Base-by-base conservation (phyloP, 306 rosid species). In the Spatholobus suberectus region DNA sequence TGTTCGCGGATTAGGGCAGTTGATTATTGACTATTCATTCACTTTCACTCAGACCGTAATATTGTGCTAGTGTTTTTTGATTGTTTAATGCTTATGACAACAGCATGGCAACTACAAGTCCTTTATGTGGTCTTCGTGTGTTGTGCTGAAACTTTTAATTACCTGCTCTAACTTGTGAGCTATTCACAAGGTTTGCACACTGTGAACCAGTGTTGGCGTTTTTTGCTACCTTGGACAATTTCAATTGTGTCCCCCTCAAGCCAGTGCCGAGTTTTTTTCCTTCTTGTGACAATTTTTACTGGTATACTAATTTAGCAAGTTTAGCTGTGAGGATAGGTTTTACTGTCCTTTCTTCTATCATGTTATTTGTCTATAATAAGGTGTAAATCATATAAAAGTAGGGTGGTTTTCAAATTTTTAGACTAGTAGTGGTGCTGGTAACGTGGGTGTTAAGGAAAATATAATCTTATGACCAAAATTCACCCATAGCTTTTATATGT, bases 251-350 rank as follows among this genome's bases (percentile, higher is more conserved):
- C 62, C 70, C 62, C 27, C 51, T 72, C 18, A 38, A 62, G 26
- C 34, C 46, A 17, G n/a, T 67, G 49, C 27, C 11, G 17, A 17
- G 72, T 46, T 62, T 46, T 34, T 24, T 46, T 35, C 27, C 55
- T 46, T 73, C 24, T 38, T 35, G 40, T 26, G 44, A n/a, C 26
- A 47, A 3, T 27, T 75, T 55, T 54, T 68, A 68, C 4, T n/a
- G 40, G 70, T 67, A 35, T 35, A 38, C 73, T 67, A 10, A 20
- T 38, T 40, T 67, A 38, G 46, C 49, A 32, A 73, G 4, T 82
- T 26, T 81, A n/a, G 75, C 24, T n/a, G 54, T 17, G 58, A 38
- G 57, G 41, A 81, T 62, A 72, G 66, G 49, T 24, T 62, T 58
- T 80, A 24, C 74, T 49, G 66, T 20, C 8, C 43, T 78, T 44